Base-by-base conservation (phyloP, 139 green algal genomes). In the Chlamydomonas eustigma region DNA sequence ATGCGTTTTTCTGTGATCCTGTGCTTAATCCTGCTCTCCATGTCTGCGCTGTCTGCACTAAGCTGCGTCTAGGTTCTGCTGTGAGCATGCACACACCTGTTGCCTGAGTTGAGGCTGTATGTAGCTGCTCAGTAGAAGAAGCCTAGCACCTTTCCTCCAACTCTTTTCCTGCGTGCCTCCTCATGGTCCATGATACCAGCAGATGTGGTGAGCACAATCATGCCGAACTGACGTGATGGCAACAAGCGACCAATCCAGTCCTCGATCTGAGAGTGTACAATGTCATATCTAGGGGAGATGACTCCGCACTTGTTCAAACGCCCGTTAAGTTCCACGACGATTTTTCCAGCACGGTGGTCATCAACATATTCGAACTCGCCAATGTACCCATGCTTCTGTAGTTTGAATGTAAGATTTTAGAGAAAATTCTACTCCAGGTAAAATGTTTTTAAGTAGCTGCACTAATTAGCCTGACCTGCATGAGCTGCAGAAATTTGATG, bases 151-250 rank as follows among this genome's bases (percentile, higher is more conserved):
- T 98, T 98, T 80, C 94, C 96, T 84, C 96, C 96, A 12, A 99
- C 81, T 70, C 97, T 95, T 89, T 99, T 98, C 50, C 93, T 83
- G 37, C 96, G 87, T 0, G 96, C 96, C 88, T 99, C 96, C 81
- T 99, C 95, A 78, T 99, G 96, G 84, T 98, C 94, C 93, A 99
- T 97, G 90, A 99, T 99, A 75, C 96, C 96, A 24, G 82, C 82
- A 25, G 91, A 95, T 50, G 96, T 99, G 67, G 96, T 99, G 71
- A 99, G 80, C 32, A 99, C 91, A 66, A 99, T 97, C 37, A 94
- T 85, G 37, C 96, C 96, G 79, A 99, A 99, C 90, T 96, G 92
- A 90, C 96, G 96, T 25, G 93, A 98, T 24, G 96, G 96, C 65
- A 99, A 88, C 80, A 99, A 88, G 50, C 96, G 90, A 1, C 82